These are phyloP conservation scores for Coemansia reversa DNA, from an alignment of 192 early-diverging fungal genomes.

Conservation along the genomic window DNA sequence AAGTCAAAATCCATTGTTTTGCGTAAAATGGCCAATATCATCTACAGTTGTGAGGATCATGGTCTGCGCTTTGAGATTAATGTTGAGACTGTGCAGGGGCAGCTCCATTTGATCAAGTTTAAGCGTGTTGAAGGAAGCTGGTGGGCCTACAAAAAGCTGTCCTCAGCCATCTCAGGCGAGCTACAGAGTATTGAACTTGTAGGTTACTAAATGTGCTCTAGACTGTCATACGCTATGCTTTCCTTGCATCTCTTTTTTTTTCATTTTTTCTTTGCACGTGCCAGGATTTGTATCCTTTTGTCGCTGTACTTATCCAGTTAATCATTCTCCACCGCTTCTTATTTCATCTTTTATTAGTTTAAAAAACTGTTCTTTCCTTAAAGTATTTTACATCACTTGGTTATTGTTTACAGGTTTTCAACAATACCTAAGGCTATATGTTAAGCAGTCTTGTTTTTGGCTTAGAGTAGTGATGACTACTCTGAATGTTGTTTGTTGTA, in stretches of 20 bases:
- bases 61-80: constrained; percentile 40
- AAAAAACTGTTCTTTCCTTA: neutral
- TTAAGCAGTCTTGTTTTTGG: too few species aligned
- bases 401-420: too few species aligned
- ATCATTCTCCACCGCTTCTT: neutral
- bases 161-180: constrained; percentile 41
- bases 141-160: constrained; percentile 47
- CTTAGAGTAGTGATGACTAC: too few species aligned
- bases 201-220: constrained; percentile 2
- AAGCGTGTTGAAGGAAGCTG: constrained; percentile 45
- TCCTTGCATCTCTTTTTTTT: neutral
- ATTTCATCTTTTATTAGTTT: neutral
- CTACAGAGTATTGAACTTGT: constrained; percentile 22
- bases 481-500: too few species aligned
- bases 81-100: constrained; percentile 40
- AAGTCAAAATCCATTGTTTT: constrained; percentile 34
- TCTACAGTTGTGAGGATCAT: constrained; percentile 43
- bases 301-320: neutral
- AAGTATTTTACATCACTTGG: neutral
- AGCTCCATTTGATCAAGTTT: constrained; percentile 43
- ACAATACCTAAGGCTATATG: too few species aligned
- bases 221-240: neutral
- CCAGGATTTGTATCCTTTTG: neutral
- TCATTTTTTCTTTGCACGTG: neutral
- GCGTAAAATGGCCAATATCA: constrained; percentile 28